Conservation (phyloP, 2,329 filamentous ascomycete genomes). For the Purpureocillium lavendulum region DNA sequence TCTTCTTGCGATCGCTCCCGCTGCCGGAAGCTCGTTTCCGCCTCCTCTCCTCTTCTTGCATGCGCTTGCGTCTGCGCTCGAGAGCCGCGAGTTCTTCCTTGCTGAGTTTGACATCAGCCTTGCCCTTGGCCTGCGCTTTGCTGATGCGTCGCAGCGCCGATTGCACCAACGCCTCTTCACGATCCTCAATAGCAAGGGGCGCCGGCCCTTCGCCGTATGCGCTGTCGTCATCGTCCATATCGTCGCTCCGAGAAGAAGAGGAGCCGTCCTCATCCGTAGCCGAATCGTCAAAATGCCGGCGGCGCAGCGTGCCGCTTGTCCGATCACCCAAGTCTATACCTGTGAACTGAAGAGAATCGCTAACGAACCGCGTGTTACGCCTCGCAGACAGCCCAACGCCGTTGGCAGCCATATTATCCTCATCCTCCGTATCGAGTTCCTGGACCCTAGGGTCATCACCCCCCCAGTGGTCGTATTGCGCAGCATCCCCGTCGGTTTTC, state of each 20-base stretch:
- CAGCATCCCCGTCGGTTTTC: conserved; percentile 43
- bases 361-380: conserved; percentile 41
- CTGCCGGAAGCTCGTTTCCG: conserved; percentile 42
- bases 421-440: conserved; percentile 58
- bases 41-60: conserved; percentile 52
- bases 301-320: conserved; percentile 28
- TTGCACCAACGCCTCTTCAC: conserved; percentile 69
- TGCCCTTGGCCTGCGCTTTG: conserved; percentile 67
- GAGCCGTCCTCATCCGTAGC: conserved; percentile 26
- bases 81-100: conserved; percentile 74
- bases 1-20: conserved; percentile 26
- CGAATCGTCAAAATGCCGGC: conserved; percentile 20
- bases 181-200: conserved; percentile 50
- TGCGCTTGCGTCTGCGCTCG: conserved; percentile 56
- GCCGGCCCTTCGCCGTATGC: conserved; percentile 42
- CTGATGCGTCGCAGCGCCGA: conserved; percentile 74
- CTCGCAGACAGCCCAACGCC: conserved; percentile 41
- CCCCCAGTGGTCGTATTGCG: conserved; percentile 27
- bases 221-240: conserved; percentile 30
- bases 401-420: conserved; percentile 44
- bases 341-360: conserved; percentile 54
- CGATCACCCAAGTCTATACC: conserved; percentile 46
- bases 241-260: conserved; percentile 13
- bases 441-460: conserved; percentile 41
- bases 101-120: conserved; percentile 70